Evolutionary conservation across 2,329 filamentous ascomycete species (phyloP), one percentile per base, ranked within the genome.

Genomic region (Raffaelea arxii): DNA sequence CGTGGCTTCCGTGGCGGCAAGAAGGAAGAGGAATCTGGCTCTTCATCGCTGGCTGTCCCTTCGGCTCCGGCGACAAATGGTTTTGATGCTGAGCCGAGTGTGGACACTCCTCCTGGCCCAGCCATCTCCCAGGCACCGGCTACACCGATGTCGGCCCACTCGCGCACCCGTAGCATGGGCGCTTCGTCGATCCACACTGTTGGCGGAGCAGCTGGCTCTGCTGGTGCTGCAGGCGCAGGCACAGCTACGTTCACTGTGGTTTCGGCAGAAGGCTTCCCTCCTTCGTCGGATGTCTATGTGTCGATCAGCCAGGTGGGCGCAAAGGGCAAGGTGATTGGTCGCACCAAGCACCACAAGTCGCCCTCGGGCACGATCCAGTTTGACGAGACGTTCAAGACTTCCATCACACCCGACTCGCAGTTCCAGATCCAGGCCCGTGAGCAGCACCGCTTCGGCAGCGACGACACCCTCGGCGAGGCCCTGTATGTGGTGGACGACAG

Each of bases 401-500:
- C 74, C 11, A 94, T 89, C 65, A 77, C 82, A 1, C 82, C 91
- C 2, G 91, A 96, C 56, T 74, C 85, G 21, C 82, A 86, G 59
- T 97, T 96, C 75, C 85, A 88, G 61, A 62, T 98, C 51, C 77
- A 86, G 52, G 89, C 89, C 51, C 89, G 89, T 61, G 84, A 89
- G 56, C 87, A 95, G 59, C 79, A 85, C 57, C 86, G 82, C 1
- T 91, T 97, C 59, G 84, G 86, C 44, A 84, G 80, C 48, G 88
- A 94, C 60, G 83, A 90, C 47, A 78, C 83, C 49, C 74, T 98
- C 0, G 92, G 92, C 45, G 90, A 97, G 59, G 78, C 78, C 5
- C 62, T 84, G n/a, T 94, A 95, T 67, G 90, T 94, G 60, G 78
- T 98, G n/a, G 88, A 91, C 53, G 91, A 98, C 60, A 77, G 73